Conservation (phyloP, 257 asterid genomes). For the Prunella vulgaris region DNA sequence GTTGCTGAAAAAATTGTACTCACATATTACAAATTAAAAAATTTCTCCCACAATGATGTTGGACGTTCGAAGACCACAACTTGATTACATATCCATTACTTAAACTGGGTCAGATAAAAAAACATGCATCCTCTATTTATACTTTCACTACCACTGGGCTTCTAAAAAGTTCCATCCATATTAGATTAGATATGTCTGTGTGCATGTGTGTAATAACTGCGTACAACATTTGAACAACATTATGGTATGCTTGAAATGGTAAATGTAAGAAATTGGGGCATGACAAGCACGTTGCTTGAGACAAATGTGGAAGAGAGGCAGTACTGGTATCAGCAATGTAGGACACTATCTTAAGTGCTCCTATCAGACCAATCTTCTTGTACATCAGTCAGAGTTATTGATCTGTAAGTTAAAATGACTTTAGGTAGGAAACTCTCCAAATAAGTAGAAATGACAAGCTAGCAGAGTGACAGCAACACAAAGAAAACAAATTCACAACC, state of each 20-base stretch:
- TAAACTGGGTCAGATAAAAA: neutral
- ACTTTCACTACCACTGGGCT: neutral
- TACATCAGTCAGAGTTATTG: conserved; percentile 66
- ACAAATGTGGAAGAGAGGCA: conserved; percentile 38
- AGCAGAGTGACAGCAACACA: conserved; percentile 1
- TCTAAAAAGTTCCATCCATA: neutral
- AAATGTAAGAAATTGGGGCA: conserved; percentile 5
- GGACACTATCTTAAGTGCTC: conserved; percentile 69
- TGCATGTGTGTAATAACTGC: neutral
- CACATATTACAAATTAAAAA: neutral
- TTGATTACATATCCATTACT: neutral
- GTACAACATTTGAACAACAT: conserved; percentile 1
- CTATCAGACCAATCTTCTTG: conserved; percentile 90
- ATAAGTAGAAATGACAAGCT: neutral
- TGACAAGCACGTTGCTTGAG: conserved; percentile 41
- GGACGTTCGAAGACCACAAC: neutral
- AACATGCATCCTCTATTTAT: neutral
- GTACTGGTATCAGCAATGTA: conserved; percentile 58
- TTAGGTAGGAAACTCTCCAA: conserved; percentile 22
- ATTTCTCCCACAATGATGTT: neutral
- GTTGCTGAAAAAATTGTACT: neutral
- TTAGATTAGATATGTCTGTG: neutral
- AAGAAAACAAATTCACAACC: neutral
- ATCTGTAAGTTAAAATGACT: conserved; percentile 37
- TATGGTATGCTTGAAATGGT: neutral